Percentiles rank a stretch among this genome's conserved stretches.
phyloP scores from a whole-genome alignment of 129 eudicot genomes.

The Rutidosis leptorrhynchoides region DNA sequence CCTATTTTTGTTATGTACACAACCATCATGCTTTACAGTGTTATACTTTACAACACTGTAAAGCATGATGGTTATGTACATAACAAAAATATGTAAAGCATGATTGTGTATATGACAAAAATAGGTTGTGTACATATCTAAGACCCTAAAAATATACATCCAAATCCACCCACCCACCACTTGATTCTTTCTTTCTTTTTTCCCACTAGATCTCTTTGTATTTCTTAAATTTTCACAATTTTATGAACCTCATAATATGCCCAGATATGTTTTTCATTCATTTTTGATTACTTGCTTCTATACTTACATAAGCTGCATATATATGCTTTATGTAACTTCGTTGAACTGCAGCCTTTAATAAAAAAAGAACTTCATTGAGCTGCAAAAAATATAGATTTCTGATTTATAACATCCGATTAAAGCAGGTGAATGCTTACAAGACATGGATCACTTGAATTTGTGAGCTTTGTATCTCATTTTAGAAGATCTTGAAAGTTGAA shows the following conservation, averaged over 20 bases:
- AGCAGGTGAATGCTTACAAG: slow-evolving; percentile 19
- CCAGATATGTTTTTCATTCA: slow-evolving; percentile 21
- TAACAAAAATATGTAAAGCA: too few relatives aligned
- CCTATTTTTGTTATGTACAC: too few relatives aligned
- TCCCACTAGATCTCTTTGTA: slow-evolving; percentile 3
- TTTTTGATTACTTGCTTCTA: neutral
- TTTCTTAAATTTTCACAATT: slow-evolving; percentile 1
- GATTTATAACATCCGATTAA: slow-evolving; percentile 9
- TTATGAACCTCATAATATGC: neutral
- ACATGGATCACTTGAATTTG: slow-evolving; percentile 4
- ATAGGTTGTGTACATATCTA: too few relatives aligned
- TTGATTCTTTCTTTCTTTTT: neutral
- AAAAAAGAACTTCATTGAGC: neutral
- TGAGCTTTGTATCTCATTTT: neutral
- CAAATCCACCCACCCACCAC: slow-evolving; percentile 7
- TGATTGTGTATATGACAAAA: too few relatives aligned
- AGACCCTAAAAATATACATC: slow-evolving; percentile 22
- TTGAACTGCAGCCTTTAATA: too few relatives aligned
- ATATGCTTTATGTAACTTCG: neutral
- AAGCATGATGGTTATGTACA: too few relatives aligned
- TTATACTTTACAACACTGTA: too few relatives aligned
- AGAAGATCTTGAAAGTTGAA: neutral
- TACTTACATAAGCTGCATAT: neutral
- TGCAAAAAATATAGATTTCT: neutral
- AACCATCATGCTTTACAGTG: too few relatives aligned